A percentile compares a stretch with the other conserved stretches of the same genome.
These are phyloP conservation scores for Suillus subalutaceus DNA, from an alignment of 768 basidiomycete genomes.

Conservation along the genomic window DNA sequence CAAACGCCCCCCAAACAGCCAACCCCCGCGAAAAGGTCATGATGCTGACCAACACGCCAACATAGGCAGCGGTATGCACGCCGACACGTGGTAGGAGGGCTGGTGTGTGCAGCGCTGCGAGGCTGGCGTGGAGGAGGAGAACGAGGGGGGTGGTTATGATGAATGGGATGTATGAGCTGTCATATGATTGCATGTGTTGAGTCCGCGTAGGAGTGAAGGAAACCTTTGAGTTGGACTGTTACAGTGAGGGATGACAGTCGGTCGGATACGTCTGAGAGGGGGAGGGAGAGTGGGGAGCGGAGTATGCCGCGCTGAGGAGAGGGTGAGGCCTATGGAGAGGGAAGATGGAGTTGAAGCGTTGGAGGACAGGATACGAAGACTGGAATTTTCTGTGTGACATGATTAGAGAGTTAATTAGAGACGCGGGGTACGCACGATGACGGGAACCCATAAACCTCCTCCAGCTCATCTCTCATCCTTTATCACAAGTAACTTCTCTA, in stretches of 20 bases:
- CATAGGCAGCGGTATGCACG: constrained; percentile 75
- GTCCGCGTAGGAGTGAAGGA: background rate
- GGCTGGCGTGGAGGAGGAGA: constrained; percentile 50
- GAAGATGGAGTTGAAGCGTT: constrained; percentile 73
- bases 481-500: constrained; percentile 64
- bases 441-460: constrained; percentile 81
- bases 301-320: constrained; percentile 60
- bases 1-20: constrained; percentile 71
- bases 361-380: constrained; percentile 78
- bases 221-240: constrained; percentile 14
- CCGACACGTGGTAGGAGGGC: constrained; percentile 71
- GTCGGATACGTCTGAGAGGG: background rate
- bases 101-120: constrained; percentile 69
- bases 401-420: constrained; percentile 1
- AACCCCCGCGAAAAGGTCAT: constrained; percentile 76
- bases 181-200: constrained; percentile 15
- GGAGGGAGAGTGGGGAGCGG: constrained; percentile 47
- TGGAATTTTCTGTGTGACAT: constrained; percentile 55
- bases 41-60: constrained; percentile 64
- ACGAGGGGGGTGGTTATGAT: constrained; percentile 46
- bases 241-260: constrained; percentile 14
- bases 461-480: constrained; percentile 75
- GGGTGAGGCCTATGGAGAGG: constrained; percentile 67
- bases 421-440: constrained; percentile 57
- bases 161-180: constrained; percentile 38